These are phyloP conservation scores for Lactarius psammicola DNA, from an alignment of 768 basidiomycete genomes.

Conservation along the genomic window DNA sequence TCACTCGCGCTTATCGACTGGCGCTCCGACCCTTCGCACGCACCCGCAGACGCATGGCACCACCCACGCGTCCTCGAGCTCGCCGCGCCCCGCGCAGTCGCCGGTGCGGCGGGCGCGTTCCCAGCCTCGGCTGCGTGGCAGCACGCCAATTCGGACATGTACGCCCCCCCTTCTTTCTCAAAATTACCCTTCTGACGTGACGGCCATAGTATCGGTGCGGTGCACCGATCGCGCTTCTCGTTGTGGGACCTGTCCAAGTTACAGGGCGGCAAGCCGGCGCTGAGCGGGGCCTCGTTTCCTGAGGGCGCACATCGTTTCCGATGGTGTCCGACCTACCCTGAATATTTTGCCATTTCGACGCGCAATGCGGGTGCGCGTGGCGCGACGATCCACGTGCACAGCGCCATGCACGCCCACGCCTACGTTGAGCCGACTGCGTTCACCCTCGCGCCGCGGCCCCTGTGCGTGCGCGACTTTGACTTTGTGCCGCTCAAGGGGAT, in stretches of 20 bases:
- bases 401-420: constrained; percentile 49
- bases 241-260: constrained; percentile 76
- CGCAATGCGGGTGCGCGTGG: constrained; percentile 36
- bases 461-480: constrained; percentile 72
- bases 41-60: constrained; percentile 54
- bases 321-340: constrained; percentile 77
- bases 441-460: constrained; percentile 56
- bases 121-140: constrained; percentile 70
- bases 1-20: constrained; percentile 80
- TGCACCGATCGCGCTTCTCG: constrained; percentile 67
- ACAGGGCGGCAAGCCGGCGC: constrained; percentile 68
- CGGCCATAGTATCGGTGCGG: constrained; percentile 62
- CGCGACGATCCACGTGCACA: constrained; percentile 70
- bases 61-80: constrained; percentile 68
- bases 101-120: constrained; percentile 48
- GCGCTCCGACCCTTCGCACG: constrained; percentile 63
- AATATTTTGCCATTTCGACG: constrained; percentile 75
- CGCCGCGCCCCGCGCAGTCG: constrained; percentile 63
- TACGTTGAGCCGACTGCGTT: constrained; percentile 64
- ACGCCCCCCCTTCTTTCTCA: constrained; percentile 30
- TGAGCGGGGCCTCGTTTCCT: constrained; percentile 59
- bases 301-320: constrained; percentile 70
- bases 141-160: constrained; percentile 70
- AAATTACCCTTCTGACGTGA: neutral
- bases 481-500: constrained; percentile 62